Percentiles rank a stretch among this genome's conserved stretches.
phyloP scores from a whole-genome alignment of 225 moss, liverwort and hornwort species.

The Takakia lepidozioides region DNA sequence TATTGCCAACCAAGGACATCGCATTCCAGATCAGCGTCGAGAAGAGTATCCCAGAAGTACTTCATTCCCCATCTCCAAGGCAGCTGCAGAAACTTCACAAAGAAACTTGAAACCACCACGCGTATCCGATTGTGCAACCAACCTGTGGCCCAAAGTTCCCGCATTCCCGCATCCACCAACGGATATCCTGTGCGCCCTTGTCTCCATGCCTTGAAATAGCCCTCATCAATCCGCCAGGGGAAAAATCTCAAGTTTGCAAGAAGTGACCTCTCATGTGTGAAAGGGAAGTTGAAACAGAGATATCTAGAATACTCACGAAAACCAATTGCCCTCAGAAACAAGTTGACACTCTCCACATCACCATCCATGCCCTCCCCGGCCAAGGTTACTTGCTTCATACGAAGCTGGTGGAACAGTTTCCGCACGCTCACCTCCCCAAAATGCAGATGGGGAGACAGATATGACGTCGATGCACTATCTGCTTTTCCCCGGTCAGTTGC shows the following conservation, averaged over 20 bases:
- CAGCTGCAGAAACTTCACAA: conserved; percentile 48
- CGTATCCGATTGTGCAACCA: conserved; percentile 52
- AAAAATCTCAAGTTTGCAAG: conserved; percentile 50
- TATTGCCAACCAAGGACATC: conserved; percentile 62
- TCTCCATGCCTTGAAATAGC: conserved; percentile 47
- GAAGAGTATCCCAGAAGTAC: conserved; percentile 52
- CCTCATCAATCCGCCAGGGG: conserved; percentile 42
- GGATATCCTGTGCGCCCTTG: conserved; percentile 57
- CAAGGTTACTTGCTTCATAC: conserved; percentile 37
- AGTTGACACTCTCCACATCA: conserved; percentile 31
- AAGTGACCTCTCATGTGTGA: conserved; percentile 53
- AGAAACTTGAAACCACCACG: conserved; percentile 48
- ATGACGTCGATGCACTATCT: conserved; percentile 35
- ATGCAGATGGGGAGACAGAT: conserved; percentile 44
- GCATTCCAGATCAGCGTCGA: conserved; percentile 53
- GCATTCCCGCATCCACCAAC: conserved; percentile 54
- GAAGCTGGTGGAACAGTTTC: conserved; percentile 42
- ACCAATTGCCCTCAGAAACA: conserved; percentile 44
- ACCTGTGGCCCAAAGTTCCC: conserved; percentile 56
- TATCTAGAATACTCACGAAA: conserved; percentile 56
- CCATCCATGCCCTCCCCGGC: conserved; percentile 22
- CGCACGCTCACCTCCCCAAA: conserved; percentile 56
- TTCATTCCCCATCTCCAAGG: conserved; percentile 69
- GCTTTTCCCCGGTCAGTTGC: conserved; percentile 33
- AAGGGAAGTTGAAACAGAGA: conserved; percentile 54